Evolutionary conservation across 345 rosid species (phyloP), one percentile per base, ranked within the genome.

Genomic region (Brassica cretica): DNA sequence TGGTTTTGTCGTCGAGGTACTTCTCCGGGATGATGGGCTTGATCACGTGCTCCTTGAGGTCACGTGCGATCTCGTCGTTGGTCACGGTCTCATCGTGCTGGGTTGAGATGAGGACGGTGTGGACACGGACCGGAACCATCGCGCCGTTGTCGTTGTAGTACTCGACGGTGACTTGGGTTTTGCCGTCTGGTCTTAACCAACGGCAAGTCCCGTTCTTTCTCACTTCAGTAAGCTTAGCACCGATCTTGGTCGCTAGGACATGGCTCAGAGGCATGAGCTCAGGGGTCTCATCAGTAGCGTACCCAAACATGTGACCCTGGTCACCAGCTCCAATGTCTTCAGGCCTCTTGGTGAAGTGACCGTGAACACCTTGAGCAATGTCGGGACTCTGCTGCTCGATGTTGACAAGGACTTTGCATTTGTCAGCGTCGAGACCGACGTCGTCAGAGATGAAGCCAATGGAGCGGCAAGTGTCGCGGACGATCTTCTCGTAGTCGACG

Each of bases 331-430:
- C 84, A 56, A 81, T 81, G 1, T 81, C 84, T 63, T 81, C 84
- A 0, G 84, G 84, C 0, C 84, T 72, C 16, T 81, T 81, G 29
- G 84, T 81, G 78, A 81, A 76, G 55, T 81, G 84, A 53, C 84
- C 84, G 32, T 81, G 84, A 64, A 81, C 84, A 51, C 84, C 84
- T 64, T 81, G 84, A 37, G 84, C 84, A 76, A 76, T 81, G 68
- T 90, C 94, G 5, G 94, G 94, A 76, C 91, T 88, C 84, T 89
- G 93, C 82, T 89, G 91, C 84, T 89, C 80, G 1, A 81, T 81
- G 81, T 77, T 76, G 56, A 81, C 84, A 53, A 77, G 75, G 65
- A 81, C 84, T 35, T 81, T 77, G 76, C 84, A 81, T 58, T 81
- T 81, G 77, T 81, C 84, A 0, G 84, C 84, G n/a, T 81, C 84